These are phyloP conservation scores for Puccinia novopanici DNA, from an alignment of 1,284 basidiomycete genomes.

Conservation along the genomic window DNA sequence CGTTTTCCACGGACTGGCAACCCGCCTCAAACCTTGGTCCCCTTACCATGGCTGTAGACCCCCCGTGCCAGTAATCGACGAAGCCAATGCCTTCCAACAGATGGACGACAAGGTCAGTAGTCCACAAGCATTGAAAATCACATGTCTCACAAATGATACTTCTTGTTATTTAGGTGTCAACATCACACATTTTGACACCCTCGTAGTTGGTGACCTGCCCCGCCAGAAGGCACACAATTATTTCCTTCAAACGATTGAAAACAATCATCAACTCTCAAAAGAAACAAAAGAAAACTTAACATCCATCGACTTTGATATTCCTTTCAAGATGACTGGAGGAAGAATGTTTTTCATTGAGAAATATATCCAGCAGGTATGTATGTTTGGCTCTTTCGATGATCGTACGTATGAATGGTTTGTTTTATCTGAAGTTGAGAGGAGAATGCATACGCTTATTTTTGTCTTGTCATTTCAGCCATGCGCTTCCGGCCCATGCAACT, in stretches of 20 bases:
- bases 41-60: too few species aligned
- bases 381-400: background rate
- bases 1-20: background rate
- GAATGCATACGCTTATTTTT: background rate
- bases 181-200: background rate
- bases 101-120: background rate
- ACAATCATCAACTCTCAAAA: background rate
- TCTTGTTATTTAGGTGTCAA: background rate
- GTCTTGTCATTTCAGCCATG: background rate
- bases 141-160: background rate
- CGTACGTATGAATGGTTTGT: background rate
- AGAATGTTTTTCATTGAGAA: background rate
- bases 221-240: background rate
- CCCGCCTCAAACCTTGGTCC: background rate
- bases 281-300: background rate
- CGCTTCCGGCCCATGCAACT: background rate
- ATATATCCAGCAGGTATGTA: background rate
- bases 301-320: conserved; percentile 1
- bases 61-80: background rate
- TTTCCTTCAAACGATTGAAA: background rate
- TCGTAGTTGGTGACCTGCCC: conserved; percentile 11
- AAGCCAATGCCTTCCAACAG: background rate
- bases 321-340: too few species aligned
- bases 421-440: background rate
- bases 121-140: background rate